Evolutionary conservation across 345 rosid species (phyloP).

Genomic region (Kernera saxatilis): DNA sequence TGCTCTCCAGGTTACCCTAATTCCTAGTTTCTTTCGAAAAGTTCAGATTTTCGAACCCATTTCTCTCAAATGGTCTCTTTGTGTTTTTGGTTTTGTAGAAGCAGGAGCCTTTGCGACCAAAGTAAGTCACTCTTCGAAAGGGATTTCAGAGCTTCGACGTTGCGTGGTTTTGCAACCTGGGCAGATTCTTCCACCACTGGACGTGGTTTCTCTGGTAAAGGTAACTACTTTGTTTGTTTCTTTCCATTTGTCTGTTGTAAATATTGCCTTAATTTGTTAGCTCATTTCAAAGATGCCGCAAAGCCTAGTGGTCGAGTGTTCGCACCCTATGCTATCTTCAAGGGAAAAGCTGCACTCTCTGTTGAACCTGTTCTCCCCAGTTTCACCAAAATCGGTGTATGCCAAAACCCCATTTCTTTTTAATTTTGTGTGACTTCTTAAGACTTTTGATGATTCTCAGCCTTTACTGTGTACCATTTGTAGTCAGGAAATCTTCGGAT

Average conservation of each 20-base stretch:
- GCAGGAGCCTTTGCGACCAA: constrained; percentile 38
- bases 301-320: constrained; percentile 44
- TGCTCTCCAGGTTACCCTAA: constrained; percentile 36
- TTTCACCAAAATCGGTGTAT: constrained; percentile 53
- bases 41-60: background rate
- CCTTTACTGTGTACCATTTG: background rate
- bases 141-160: constrained; percentile 15
- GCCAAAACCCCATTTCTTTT: background rate
- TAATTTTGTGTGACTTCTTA: background rate
- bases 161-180: constrained; percentile 33
- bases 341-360: constrained; percentile 89
- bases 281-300: constrained; percentile 23
- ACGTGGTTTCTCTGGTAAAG: constrained; percentile 33
- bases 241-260: background rate
- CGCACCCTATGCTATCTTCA: constrained; percentile 70
- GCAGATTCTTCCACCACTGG: constrained; percentile 39
- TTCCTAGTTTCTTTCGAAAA: background rate
- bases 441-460: constrained; percentile 8
- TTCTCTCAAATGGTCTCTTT: background rate
- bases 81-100: background rate
- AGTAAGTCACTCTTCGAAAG: constrained; percentile 22
- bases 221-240: constrained; percentile 16
- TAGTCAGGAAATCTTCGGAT: constrained; percentile 58
- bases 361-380: constrained; percentile 68
- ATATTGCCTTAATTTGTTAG: background rate